Base-by-base conservation (phyloP, 106 monocot genomes). In the Hemerocallis citrina region DNA sequence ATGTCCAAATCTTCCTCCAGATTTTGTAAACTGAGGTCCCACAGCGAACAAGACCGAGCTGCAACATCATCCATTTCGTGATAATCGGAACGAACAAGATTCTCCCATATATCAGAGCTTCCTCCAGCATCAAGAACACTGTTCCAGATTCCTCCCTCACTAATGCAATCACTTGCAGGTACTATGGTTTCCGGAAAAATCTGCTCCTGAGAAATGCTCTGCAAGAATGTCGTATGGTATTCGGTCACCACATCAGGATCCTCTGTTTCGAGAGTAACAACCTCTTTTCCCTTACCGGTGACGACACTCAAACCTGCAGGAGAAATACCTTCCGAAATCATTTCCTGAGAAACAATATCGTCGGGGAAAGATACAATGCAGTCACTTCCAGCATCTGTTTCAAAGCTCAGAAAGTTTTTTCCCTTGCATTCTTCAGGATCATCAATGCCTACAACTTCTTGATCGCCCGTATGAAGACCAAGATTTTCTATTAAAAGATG, bases 11-110 rank as follows among this genome's bases (percentile, higher is more conserved):
- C 52, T 48, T 61, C 83, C 30, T 62, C 74, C 0, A 31, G 16
- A 1, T 28, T 12, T 11, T 70, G 35, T 20, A 68, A 52, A 29
- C 67, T 71, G 49, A 68, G 49, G 23, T 74, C 71, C 78, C 78
- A 78, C 16, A 72, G 33, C 5, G 41, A 25, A 44, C 35, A 59
- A 46, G 35, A 39, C 35, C 59, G 75, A 47, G 12, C 25, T 17
- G 32, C 71, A 39, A 33, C 37, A 39, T 7, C 38, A 17, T 63
- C 78, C 23, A 63, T 37, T 22, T 57, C 59, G 38, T 20, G 47
- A 24, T 40, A 27, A 76, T 68, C 51, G 13, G 33, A 37, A 25
- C 15, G 31, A 63, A 27, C 46, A 45, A 65, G 24, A 31, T 27
- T 63, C 9, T 65, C 64, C 71, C 57, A 68, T 6, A 23, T 46